A percentile compares a stretch with the other conserved stretches of the same genome.
phyloP scores from a whole-genome alignment of 306 rosid species.

The Alnus glutinosa region DNA sequence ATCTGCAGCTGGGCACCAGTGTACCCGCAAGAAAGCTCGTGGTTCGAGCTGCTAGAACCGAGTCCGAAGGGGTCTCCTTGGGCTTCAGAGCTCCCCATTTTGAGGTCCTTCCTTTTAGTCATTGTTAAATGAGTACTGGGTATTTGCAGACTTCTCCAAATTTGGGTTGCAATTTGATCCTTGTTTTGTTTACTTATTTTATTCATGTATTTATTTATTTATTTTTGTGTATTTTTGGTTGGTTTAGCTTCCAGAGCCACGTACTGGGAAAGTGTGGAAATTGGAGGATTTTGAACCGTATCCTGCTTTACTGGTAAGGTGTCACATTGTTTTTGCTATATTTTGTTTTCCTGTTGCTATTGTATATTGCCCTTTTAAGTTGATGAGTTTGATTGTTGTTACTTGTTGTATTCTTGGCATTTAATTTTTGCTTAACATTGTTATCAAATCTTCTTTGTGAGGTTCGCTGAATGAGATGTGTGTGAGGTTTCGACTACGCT shows the following conservation, averaged over 20 bases:
- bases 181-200: not conserved
- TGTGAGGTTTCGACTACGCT: not conserved
- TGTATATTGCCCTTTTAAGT: conserved; percentile 11
- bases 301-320: conserved; percentile 84
- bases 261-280: conserved; percentile 80
- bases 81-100: conserved; percentile 86
- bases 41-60: conserved; percentile 61
- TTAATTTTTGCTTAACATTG: no score
- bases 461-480: not conserved
- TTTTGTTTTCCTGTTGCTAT: not conserved
- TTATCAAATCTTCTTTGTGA: not conserved
- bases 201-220: not conserved
- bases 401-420: not conserved
- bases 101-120: conserved; percentile 45
- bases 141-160: not conserved
- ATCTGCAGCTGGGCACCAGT: conserved; percentile 34
- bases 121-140: not conserved
- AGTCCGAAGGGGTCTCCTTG: conserved; percentile 60
- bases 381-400: not conserved
- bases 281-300: conserved; percentile 81
- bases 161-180: not conserved
- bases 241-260: conserved; percentile 85
- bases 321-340: not conserved
- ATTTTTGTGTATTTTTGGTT: conserved; percentile 18
- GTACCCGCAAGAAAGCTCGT: conserved; percentile 35